Base-by-base conservation (phyloP, 176 grass and related monocot genomes). In the Microstegium vimineum region DNA sequence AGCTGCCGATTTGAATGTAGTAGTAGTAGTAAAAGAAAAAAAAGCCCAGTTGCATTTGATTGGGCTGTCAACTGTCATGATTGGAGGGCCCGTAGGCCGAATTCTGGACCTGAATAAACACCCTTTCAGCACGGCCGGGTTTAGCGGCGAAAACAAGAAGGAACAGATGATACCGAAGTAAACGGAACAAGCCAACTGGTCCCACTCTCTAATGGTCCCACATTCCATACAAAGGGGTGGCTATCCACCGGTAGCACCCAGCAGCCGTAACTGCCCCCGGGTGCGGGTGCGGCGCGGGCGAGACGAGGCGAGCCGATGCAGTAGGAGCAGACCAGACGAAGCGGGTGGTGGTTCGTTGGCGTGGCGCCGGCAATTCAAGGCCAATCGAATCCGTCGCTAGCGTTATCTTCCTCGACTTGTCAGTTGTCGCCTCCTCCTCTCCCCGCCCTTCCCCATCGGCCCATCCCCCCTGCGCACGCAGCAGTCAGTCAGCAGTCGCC, bases 371-470 rank as follows among this genome's bases (percentile, higher is more conserved):
- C 32, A 25, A 80, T 31, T 27, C 32, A 36, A 59, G 33, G 32
- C 87, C 76, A 81, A 27, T 33, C 76, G 69, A 27, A 14, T 37
- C 68, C 1, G 31, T 62, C 25, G 40, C 40, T 41, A 72, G 22
- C 76, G 69, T 85, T 81, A 81, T 85, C 87, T 54, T 69, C 65
- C 20, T 35, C 71, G 10, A 26, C 34, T 17, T 35, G 3, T 30
- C 8, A 27, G 13, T 14, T 36, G 54, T 8, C 73, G 22, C 9
- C 47, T 42, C 42, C 40, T 35, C 23, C 36, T n/a, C n/a, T n/a
- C n/a, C n/a, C n/a, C n/a, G n/a, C 3, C 7, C 7, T 10, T 23
- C 20, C 32, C n/a, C n/a, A n/a, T n/a, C n/a, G n/a, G n/a, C n/a
- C n/a, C 20, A 33, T 51, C 52, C 9, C 60, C 23, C 25, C 17